phyloP scores from a whole-genome alignment of 257 asterid genomes.

The Schizonepeta tenuifolia region DNA sequence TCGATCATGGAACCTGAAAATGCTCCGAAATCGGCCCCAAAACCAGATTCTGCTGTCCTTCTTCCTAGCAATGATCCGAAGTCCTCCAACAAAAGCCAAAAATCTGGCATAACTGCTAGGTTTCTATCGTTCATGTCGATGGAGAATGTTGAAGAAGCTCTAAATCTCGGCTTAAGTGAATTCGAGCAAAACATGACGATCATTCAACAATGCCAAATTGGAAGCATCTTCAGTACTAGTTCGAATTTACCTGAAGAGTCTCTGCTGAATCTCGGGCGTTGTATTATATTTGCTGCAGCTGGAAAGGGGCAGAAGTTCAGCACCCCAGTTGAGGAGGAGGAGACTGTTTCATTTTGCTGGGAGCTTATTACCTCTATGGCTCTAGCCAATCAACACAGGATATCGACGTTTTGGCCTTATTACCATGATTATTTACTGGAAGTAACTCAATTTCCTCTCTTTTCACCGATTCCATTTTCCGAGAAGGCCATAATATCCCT shows the following conservation, averaged over 20 bases:
- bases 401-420: conserved; percentile 74
- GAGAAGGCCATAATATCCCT: conserved; percentile 74
- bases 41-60: conserved; percentile 36
- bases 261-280: conserved; percentile 76
- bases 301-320: conserved; percentile 87
- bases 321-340: conserved; percentile 90
- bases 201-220: conserved; percentile 87
- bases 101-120: conserved; percentile 60
- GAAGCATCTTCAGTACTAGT: conserved; percentile 73
- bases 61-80: conserved; percentile 43
- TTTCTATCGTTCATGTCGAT: conserved; percentile 66
- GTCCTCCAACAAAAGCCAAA: conserved; percentile 38
- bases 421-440: conserved; percentile 76
- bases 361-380: conserved; percentile 63
- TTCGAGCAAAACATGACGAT: conserved; percentile 78
- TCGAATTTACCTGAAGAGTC: conserved; percentile 73
- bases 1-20: conserved; percentile 61
- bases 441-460: conserved; percentile 78
- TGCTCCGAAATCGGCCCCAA: conserved; percentile 28
- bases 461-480: conserved; percentile 74
- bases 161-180: conserved; percentile 77
- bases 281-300: conserved; percentile 76
- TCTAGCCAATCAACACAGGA: conserved; percentile 60
- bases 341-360: conserved; percentile 85
- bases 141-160: conserved; percentile 86